Conservation (phyloP, 768 basidiomycete species). For the Macrolepiota albuminosa region DNA sequence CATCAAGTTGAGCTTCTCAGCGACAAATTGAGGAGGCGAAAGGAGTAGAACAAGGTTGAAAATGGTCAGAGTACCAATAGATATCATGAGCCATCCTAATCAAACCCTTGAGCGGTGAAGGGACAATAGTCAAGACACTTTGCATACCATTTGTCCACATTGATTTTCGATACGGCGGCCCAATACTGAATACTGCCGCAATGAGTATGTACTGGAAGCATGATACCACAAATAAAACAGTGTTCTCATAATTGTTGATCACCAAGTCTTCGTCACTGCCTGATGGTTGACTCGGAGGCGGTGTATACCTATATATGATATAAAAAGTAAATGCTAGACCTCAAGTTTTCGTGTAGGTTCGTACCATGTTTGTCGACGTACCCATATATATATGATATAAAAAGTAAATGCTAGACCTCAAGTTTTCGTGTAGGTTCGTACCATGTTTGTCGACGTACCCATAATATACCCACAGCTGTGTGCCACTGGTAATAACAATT, state of each 20-base stretch:
- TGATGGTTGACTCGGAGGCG: constrained; percentile 48
- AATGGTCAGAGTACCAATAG: constrained; percentile 58
- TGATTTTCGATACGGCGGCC: constrained; percentile 91
- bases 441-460: constrained; percentile 86
- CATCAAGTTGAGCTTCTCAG: constrained; percentile 71
- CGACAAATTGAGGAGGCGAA: constrained; percentile 55
- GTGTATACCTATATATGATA: constrained; percentile 58
- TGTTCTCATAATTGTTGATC: constrained; percentile 88
- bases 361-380: constrained; percentile 80
- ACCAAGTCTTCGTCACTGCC: constrained; percentile 69
- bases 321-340: not conserved
- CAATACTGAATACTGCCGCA: constrained; percentile 96
- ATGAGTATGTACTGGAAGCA: constrained; percentile 99
- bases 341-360: constrained; percentile 8
- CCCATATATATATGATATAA: constrained; percentile 56
- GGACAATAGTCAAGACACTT: not conserved
- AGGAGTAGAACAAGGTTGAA: constrained; percentile 81
- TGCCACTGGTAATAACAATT: constrained; percentile 74
- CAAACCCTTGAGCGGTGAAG: constrained; percentile 1
- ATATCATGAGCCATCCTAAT: constrained; percentile 77
- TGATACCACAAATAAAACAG: constrained; percentile 86
- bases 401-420: not conserved
- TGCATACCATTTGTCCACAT: constrained; percentile 90
- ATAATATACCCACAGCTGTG: constrained; percentile 85
- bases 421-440: constrained; percentile 26